A percentile compares a stretch with the other conserved stretches of the same genome.
Conservation (phyloP, 2,329 filamentous ascomycete genomes). For the Phoma sp. region DNA sequence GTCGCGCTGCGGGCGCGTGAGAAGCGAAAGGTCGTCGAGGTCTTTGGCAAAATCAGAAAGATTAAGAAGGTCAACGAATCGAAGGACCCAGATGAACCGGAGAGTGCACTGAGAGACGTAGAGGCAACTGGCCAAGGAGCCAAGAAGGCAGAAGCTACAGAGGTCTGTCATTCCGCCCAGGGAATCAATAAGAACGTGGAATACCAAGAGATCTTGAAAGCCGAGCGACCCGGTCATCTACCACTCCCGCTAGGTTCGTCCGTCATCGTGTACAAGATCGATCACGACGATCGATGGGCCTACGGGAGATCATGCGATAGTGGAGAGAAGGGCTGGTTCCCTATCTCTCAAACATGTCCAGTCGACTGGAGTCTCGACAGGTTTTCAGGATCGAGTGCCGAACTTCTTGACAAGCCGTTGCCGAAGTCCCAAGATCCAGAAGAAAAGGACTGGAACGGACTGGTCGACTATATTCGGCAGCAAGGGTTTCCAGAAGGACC, state of each 20-base stretch:
- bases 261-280: conserved; percentile 3
- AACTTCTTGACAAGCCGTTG: not conserved
- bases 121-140: not conserved
- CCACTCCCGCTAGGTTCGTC: conserved; percentile 1
- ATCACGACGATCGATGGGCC: conserved; percentile 1
- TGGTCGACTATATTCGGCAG: not conserved
- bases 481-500: not conserved
- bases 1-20: not conserved
- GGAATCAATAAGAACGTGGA: not conserved
- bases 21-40: not conserved
- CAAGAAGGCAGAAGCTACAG: too few relatives aligned
- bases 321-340: conserved; percentile 1
- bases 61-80: not conserved
- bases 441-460: not conserved
- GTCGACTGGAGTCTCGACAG: conserved; percentile 11
- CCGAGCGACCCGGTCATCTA: not conserved
- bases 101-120: not conserved
- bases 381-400: not conserved
- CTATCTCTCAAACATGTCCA: conserved; percentile 3
- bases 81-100: not conserved
- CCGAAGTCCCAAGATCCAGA: not conserved
- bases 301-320: conserved; percentile 2
- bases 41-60: not conserved
- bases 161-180: too few relatives aligned
- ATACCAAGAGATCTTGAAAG: not conserved